These are phyloP conservation scores for Phragmites australis DNA, from an alignment of 176 grass and related monocot species.

Conservation along the genomic window DNA sequence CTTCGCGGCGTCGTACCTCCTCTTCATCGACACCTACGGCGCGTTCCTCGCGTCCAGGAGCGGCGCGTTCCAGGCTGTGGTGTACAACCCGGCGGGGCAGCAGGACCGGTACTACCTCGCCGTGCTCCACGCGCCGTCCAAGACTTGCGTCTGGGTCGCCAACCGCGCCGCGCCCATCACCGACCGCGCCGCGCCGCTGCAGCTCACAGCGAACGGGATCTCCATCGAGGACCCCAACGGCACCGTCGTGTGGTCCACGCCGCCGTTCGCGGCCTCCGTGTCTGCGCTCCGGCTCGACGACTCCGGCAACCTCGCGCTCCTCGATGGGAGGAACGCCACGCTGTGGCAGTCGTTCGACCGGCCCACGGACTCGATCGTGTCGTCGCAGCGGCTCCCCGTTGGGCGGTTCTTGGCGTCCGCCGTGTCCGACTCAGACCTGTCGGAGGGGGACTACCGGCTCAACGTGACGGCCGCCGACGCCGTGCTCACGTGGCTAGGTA, in stretches of 20 bases:
- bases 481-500: constrained; percentile 50
- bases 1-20: constrained; percentile 51
- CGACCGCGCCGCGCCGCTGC: constrained; percentile 43
- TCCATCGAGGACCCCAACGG: constrained; percentile 46
- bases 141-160: constrained; percentile 56
- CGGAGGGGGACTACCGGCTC: constrained; percentile 52
- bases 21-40: constrained; percentile 50
- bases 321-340: constrained; percentile 51
- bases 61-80: constrained; percentile 51
- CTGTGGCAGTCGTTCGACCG: constrained; percentile 75
- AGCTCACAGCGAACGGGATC: constrained; percentile 34
- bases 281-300: constrained; percentile 46
- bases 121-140: constrained; percentile 54
- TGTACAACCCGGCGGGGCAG: constrained; percentile 49
- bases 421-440: constrained; percentile 38
- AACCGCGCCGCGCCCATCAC: constrained; percentile 61
- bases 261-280: constrained; percentile 15
- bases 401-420: constrained; percentile 46
- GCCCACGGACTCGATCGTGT: constrained; percentile 56
- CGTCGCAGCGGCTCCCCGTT: constrained; percentile 45
- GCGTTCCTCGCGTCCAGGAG: constrained; percentile 54
- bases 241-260: constrained; percentile 58
- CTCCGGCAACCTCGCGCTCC: constrained; percentile 55
- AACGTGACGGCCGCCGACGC: constrained; percentile 42
- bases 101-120: constrained; percentile 52